Evolutionary conservation across 2,329 filamentous ascomycete species (phyloP), one percentile per base, ranked within the genome.

Genomic region (Apiospora marii): DNA sequence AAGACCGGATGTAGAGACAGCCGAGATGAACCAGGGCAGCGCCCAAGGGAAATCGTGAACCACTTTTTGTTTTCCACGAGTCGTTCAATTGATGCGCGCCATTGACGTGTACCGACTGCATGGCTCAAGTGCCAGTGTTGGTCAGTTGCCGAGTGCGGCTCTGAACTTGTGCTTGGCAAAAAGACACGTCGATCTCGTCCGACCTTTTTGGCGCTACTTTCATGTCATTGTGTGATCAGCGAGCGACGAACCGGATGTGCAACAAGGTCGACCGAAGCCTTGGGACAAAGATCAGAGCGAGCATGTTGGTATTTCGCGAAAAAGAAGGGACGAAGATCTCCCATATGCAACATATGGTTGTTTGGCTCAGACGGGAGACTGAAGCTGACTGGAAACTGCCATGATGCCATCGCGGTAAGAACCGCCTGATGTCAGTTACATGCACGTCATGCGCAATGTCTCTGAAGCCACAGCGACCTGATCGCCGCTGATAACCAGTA

Each of bases 171-270:
- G 53, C 53, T 41, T 41, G 37, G 37, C 37, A 41, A 41, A 41
- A 41, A 27, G 7, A 61, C 16, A n/a, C 8, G 58, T n/a, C 58
- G 58, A 64, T 41, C 58, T 41, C 58, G 30, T 64, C 58, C 34
- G 58, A 64, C 58, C 58, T 64, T 41, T 58, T 37, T 12, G 27
- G 10, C 14, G 16, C 30, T 34, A 6, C 5, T 22, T 22, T 30
- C 12, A 41, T 37, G 51, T 7, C 51, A 58, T 37, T 34, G 53
- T 37, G 1, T 64, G 58, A 64, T 64, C 58, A 41, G 34, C 58
- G 58, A 41, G 34, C 58, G 58, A 41, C 58, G 58, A 41, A 58
- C 53, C 16, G 30, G 58, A 64, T 64, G 58, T 41, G 58, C 58
- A 37, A 10, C 58, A 37, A 37, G 58, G 58, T 41, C 14, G 27